Conservation (phyloP, 768 basidiomycete species). For the button mushroom (Agaricus bisporus) region DNA sequence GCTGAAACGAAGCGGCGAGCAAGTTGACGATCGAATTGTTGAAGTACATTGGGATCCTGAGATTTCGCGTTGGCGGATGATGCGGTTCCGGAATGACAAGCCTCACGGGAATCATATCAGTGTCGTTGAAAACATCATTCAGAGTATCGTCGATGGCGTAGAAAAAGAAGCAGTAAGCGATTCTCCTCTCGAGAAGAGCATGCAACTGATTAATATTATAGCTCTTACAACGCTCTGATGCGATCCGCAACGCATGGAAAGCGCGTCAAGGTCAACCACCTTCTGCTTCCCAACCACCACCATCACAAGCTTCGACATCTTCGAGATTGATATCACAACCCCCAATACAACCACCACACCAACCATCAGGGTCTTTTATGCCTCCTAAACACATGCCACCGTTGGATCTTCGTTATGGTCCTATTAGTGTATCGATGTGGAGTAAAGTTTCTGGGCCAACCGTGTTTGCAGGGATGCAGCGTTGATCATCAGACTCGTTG, state of each 20-base stretch:
- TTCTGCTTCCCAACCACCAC: constrained; percentile 15
- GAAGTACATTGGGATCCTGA: constrained; percentile 86
- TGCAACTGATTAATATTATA: constrained; percentile 20
- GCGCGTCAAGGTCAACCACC: constrained; percentile 38
- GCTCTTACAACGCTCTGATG: constrained; percentile 60
- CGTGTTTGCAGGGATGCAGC: constrained; percentile 57
- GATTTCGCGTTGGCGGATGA: constrained; percentile 73
- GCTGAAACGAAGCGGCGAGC: constrained; percentile 78
- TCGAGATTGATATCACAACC: constrained; percentile 19
- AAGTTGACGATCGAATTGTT: constrained; percentile 89
- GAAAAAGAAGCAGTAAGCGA: constrained; percentile 77
- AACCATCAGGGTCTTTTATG: neutral
- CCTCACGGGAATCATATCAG: constrained; percentile 82
- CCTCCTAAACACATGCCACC: constrained; percentile 14
- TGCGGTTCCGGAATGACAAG: constrained; percentile 95
- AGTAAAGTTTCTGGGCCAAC: constrained; percentile 71
- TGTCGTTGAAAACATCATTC: constrained; percentile 83
- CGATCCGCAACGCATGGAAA: constrained; percentile 75
- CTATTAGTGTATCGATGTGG: constrained; percentile 56
- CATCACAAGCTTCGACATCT: constrained; percentile 19
- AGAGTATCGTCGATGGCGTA: constrained; percentile 91
- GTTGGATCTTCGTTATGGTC: constrained; percentile 54
- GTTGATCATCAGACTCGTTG: constrained; percentile 30
- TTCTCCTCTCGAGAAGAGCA: neutral
- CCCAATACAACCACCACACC: constrained; percentile 9